Base-by-base conservation (phyloP, 768 basidiomycete species). In the Fomitopsis pulvina region DNA sequence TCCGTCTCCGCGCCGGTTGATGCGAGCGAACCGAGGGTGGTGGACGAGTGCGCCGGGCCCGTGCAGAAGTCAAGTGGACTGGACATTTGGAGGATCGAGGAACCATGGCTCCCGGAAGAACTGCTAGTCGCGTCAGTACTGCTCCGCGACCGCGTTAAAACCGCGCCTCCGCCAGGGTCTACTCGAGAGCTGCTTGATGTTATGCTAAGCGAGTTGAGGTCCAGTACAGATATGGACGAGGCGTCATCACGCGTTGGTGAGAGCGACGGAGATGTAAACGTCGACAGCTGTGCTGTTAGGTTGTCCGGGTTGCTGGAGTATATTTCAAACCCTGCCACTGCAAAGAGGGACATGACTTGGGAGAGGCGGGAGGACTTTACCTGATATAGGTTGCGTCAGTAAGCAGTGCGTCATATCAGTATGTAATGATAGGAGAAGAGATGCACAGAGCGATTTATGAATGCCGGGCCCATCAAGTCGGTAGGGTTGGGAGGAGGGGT, bases 321-420 rank as follows among this genome's bases (percentile, higher is more conserved):
- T 14, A 85, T 67, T 60, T 84, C 76, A 58, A 86, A 87, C 6
- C 86, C 86, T 22, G 81, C 76, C 22, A 71, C 65, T 21, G 72
- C 75, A 52, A 83, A 66, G 2, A 87, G 71, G 16, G 67, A 63
- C 66, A 87, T 78, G 37, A 79, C 83, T 59, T 85, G 78, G 45
- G 76, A 71, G 1, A 89, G 67, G 37, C 81, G 76, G 28, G 74
- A 68, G 58, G 85, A 78, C 63, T 85, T 85, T 41, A 87, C 83
- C 84, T 86, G 59, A 6, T 57, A 37, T 27, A 40, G 49, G 25
- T 16, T 43, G 28, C 6, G 28, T 34, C 26, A 48, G 45, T 48
- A 34, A 49, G 41, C 30, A 20, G 42, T 2, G 16, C 29, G 22
- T 24, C 41, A 11, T 28, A 39, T 2, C 34, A 48, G 51, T 42